Evolutionary conservation across 2,329 filamentous ascomycete genomes (phyloP).

Genomic region (Colletotrichum phormii): DNA sequence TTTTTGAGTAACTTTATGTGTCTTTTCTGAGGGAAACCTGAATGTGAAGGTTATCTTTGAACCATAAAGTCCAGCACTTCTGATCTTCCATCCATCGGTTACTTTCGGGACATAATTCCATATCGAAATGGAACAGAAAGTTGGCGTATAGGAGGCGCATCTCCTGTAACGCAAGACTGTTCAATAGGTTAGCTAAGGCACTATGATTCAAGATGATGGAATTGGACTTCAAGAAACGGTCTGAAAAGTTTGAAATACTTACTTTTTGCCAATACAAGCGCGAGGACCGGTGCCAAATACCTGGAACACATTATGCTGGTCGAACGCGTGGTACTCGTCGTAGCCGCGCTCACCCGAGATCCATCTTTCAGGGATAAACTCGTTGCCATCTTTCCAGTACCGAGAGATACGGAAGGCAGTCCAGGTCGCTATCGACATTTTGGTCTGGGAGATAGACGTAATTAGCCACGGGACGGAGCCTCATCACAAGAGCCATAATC

Average conservation of each 20-base stretch:
- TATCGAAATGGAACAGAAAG: conserved; percentile 59
- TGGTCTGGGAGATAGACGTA: neutral
- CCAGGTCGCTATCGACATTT: conserved; percentile 52
- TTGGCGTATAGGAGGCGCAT: conserved; percentile 59
- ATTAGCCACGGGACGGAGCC: neutral
- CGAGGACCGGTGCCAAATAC: conserved; percentile 45
- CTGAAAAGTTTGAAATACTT: conserved; percentile 19
- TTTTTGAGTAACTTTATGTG: no score
- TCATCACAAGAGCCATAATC: no score
- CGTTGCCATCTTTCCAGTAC: conserved; percentile 56
- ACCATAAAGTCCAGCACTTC: conserved; percentile 9
- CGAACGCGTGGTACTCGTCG: conserved; percentile 27
- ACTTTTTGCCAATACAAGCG: conserved; percentile 48
- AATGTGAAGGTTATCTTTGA: neutral
- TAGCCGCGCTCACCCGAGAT: conserved; percentile 38
- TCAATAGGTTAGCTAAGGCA: no score
- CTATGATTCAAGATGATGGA: no score
- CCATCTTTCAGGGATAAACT: conserved; percentile 57
- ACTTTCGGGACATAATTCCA: conserved; percentile 49
- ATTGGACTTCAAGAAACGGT: no score
- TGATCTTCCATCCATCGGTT: conserved; percentile 47
- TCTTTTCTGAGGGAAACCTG: neutral
- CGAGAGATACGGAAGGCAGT: neutral
- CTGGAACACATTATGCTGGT: conserved; percentile 40
- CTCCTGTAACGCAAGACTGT: conserved; percentile 57